A percentile compares a stretch with the other conserved stretches of the same genome.
Conservation (phyloP, 1,139 yeast species). For the Magnusiomyces sp. region DNA sequence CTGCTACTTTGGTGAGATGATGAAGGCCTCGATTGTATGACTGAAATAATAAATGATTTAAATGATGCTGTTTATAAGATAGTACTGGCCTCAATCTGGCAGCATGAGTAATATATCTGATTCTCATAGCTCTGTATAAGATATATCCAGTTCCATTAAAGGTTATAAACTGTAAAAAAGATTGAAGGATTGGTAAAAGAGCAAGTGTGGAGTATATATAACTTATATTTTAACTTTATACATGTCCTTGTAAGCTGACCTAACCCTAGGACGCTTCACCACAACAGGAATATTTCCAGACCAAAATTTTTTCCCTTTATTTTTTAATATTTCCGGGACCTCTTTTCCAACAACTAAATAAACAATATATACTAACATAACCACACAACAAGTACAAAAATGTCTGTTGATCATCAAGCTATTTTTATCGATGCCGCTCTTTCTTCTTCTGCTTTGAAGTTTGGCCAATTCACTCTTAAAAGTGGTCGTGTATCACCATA, state of each 20-base stretch:
- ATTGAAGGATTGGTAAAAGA: no score
- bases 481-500: slow-evolving; percentile 94
- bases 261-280: no score
- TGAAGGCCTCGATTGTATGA: not conserved
- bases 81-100: not conserved
- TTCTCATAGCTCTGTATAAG: not conserved
- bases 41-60: not conserved
- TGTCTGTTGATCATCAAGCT: slow-evolving; percentile 40
- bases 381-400: not conserved
- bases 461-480: slow-evolving; percentile 82
- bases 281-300: no score
- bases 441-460: slow-evolving; percentile 70
- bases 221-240: no score
- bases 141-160: no score
- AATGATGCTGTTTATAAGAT: not conserved
- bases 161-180: no score
- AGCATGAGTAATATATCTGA: not conserved
- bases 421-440: slow-evolving; percentile 74
- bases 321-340: no score
- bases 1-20: not conserved
- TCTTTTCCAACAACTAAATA: no score
- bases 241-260: no score
- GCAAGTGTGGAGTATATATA: no score
- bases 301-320: no score
- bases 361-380: no score